A percentile compares a stretch with the other conserved stretches of the same genome.
Evolutionary conservation across 345 rosid genomes (phyloP).

Genomic region (Salix dunnii): DNA sequence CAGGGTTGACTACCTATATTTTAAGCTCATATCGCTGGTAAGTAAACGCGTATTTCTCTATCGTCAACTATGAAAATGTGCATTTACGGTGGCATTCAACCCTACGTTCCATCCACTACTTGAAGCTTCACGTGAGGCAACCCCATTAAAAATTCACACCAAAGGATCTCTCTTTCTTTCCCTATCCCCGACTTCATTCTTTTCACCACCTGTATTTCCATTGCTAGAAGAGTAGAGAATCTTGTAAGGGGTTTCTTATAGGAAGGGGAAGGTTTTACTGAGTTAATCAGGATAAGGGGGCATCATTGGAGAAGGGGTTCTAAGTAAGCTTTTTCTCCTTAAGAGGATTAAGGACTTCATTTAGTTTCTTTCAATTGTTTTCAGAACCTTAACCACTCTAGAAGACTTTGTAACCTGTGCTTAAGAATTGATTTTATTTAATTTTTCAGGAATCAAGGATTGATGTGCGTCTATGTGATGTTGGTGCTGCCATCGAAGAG

Average conservation of each 20-base stretch:
- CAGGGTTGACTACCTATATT: too few relatives aligned
- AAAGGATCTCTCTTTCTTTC: too few relatives aligned
- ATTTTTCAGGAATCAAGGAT: conserved; percentile 82
- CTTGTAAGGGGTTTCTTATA: background rate
- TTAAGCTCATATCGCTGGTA: too few relatives aligned
- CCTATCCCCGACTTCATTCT: background rate
- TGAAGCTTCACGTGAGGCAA: conserved; percentile 94
- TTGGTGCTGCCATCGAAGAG: conserved; percentile 98
- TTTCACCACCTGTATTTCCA: background rate
- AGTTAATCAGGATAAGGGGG: background rate
- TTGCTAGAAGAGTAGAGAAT: background rate
- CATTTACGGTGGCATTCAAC: conserved; percentile 98
- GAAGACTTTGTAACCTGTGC: background rate
- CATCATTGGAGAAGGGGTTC: too few relatives aligned
- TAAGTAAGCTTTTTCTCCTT: background rate
- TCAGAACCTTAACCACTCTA: background rate
- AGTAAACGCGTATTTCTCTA: too few relatives aligned
- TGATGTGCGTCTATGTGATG: conserved; percentile 90
- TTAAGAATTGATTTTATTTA: background rate
- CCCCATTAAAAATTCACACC: conserved; percentile 13
- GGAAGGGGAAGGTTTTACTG: background rate
- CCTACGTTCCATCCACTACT: conserved; percentile 91
- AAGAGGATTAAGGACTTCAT: background rate
- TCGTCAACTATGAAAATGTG: conserved; percentile 15
- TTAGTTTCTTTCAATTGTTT: background rate